phyloP scores from a whole-genome alignment of 2,329 filamentous ascomycete genomes.

The Grosmannia huntii region DNA sequence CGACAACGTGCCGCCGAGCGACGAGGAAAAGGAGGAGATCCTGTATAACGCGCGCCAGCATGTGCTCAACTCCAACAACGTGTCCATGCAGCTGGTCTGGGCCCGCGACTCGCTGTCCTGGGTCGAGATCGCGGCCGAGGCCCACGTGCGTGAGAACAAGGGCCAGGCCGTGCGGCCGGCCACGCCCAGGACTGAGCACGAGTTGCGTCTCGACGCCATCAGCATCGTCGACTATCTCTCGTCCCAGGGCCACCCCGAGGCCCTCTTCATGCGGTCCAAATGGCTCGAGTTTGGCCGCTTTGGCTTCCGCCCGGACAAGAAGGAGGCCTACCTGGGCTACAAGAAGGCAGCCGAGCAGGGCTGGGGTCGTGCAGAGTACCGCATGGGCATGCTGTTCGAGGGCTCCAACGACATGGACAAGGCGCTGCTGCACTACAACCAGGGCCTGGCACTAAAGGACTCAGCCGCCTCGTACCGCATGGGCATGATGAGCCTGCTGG shows the following conservation, averaged over 20 bases:
- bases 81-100: conserved; percentile 94
- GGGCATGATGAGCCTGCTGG: conserved; percentile 94
- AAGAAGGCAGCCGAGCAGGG: conserved; percentile 70
- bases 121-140: conserved; percentile 72
- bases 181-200: conserved; percentile 80
- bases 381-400: conserved; percentile 97
- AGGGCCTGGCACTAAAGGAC: conserved; percentile 66
- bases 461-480: conserved; percentile 78
- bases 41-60: conserved; percentile 72
- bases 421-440: conserved; percentile 80
- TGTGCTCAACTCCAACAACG: conserved; percentile 86
- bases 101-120: conserved; percentile 84
- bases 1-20: conserved; percentile 81
- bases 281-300: conserved; percentile 99
- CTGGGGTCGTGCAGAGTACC: conserved; percentile 81
- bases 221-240: conserved; percentile 86
- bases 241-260: conserved; percentile 83
- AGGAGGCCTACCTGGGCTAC: conserved; percentile 84
- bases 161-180: conserved; percentile 45
- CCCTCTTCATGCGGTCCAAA: conserved; percentile 87
- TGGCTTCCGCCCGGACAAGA: conserved; percentile 78
- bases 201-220: conserved; percentile 75
- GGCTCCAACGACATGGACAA: conserved; percentile 86
- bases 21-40: conserved; percentile 86
- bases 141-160: conserved; percentile 51